Base-by-base conservation (phyloP, 2,329 filamentous ascomycete genomes). In the Uncinocarpus reesii region DNA sequence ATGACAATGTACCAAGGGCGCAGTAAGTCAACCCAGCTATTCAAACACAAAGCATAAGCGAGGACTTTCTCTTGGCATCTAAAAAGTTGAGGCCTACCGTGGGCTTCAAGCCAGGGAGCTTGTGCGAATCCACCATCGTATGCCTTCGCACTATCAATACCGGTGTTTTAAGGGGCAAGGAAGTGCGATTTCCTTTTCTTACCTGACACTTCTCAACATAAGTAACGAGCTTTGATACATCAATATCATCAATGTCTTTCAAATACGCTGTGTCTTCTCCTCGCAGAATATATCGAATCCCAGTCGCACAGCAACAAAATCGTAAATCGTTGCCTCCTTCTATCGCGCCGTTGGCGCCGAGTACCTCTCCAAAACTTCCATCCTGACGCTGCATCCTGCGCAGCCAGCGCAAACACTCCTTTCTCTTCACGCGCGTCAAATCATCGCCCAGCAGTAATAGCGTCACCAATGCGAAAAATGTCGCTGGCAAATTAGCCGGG, bases 11-110 rank as follows among this genome's bases (percentile, higher is more conserved):
- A 8, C 79, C 81, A 47, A 95, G 76, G 6, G 83, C 88, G 65
- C 88, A 95, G 70, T 89, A 95, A 7, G 86, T 88, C 64, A 94
- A 90, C 16, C 92, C 92, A 56, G 86, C 85, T 88, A 44, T 28
- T 21, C 13, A 18, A 43, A 46, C 36, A 23, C 16, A 10, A 32
- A 23, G 23, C 16, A 57, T 62, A 49, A 62, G 58, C 53, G 13
- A 51, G 21, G 48, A 34, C 36, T 36, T 31, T 53, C 42, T 51
- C 42, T 40, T 36, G 37, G 28, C 24, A 16, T 38, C 36, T 47
- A 37, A 29, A 42, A 52, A 49, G 42, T 16, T 21, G 40, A 51
- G 43, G 57, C 74, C 42, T 72, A 86, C 83, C 84, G 60, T 95
- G 88, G 28, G 87, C 83, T 68, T 95, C 89, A 51, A 88, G 82